Base-by-base conservation (phyloP, 2,329 filamentous ascomycete genomes). In the Alternaria consortialis region DNA sequence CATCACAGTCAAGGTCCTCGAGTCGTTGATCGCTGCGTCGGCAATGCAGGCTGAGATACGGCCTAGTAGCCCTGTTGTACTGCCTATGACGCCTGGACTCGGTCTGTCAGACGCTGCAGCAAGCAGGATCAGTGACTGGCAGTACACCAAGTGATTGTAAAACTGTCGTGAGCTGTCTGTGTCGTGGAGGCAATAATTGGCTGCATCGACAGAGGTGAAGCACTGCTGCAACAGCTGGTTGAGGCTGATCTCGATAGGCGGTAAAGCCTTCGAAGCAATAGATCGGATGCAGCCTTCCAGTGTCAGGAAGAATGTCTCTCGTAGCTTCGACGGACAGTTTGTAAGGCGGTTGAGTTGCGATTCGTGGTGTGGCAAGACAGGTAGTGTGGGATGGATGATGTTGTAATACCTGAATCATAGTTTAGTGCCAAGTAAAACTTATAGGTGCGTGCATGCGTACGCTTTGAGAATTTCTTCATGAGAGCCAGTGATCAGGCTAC, bases 401-500 rank as follows among this genome's bases (percentile, higher is more conserved):
- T 69, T 75, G 58, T 77, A 77, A 53, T 78, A 79, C 13, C 77
- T 79, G 57, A 4, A 7, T 36, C 11, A 7, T 5, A 4, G 8
- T 37, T 77, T 60, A 76, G 68, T 55, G 29, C 40, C 4, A 15
- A 34, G 29, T 17, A 13, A 12, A 15, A 27, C 7, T 15, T 8
- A 15, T 12, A 37, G 6, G 17, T 8, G 15, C 32, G 15, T n/a
- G 11, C 17, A 23, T 32, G 63, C 72, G 60, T 66, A 78, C 76
- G 75, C 74, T 65, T 77, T 77, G 53, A 79, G 70, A 7, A 64
- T 67, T 4, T 68, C 68, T 48, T 79, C 75, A n/a, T 78, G 74
- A 3, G 74, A 74, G 15, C 74, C 71, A 25, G 75, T 73, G 13
- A 78, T 74, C 1, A 79, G 65, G 58, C 66, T 77, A 7, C 74